Evolutionary conservation across 495 filamentous ascomycete genomes (phyloP).

Genomic region (Xylona heveae): DNA sequence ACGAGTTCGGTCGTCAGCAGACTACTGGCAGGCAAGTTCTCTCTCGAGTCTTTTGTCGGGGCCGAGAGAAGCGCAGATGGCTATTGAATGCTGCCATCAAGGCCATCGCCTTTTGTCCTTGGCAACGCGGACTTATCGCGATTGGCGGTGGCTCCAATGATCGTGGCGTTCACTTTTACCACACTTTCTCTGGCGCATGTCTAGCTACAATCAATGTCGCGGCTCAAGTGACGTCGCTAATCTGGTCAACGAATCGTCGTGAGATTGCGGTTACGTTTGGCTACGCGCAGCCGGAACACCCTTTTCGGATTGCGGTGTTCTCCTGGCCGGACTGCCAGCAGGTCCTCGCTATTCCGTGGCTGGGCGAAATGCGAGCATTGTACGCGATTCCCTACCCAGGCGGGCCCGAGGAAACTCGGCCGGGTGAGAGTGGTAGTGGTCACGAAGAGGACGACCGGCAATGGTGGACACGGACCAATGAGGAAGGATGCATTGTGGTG

Average conservation of each 20-base stretch:
- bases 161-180: slow-evolving; percentile 88
- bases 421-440: background rate
- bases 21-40: slow-evolving; percentile 1
- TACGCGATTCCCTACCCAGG: slow-evolving; percentile 52
- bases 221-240: slow-evolving; percentile 80
- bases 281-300: slow-evolving; percentile 85
- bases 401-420: slow-evolving; percentile 26
- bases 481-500: slow-evolving; percentile 85
- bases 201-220: slow-evolving; percentile 82
- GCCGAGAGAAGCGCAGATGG: slow-evolving; percentile 51
- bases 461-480: slow-evolving; percentile 35
- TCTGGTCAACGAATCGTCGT: slow-evolving; percentile 69
- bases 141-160: slow-evolving; percentile 90
- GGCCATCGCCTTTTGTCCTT: slow-evolving; percentile 92
- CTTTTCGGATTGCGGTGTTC: slow-evolving; percentile 81
- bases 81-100: slow-evolving; percentile 77
- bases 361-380: slow-evolving; percentile 55
- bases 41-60: slow-evolving; percentile 8
- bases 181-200: slow-evolving; percentile 63
- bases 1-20: background rate
- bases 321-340: slow-evolving; percentile 86
- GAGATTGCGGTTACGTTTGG: slow-evolving; percentile 92
- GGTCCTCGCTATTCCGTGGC: slow-evolving; percentile 78
- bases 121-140: slow-evolving; percentile 71
- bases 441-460: slow-evolving; percentile 10